Evolutionary conservation across 192 early-diverging fungal genomes (phyloP).

Genomic region (Coemansia furcata): DNA sequence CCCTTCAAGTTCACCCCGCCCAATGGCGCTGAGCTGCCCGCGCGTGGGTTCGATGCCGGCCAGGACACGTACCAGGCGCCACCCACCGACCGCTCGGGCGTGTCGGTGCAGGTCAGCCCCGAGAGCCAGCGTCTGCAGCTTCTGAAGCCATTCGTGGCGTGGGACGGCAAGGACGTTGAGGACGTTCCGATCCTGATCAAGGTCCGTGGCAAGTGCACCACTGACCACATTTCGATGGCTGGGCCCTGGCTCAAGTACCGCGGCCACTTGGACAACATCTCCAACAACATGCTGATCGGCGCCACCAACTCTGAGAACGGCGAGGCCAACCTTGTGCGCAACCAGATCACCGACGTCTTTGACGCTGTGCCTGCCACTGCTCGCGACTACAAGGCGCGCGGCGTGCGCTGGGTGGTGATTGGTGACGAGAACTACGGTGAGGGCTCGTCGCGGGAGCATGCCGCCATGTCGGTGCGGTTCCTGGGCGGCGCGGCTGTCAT

Average conservation of each 20-base stretch:
- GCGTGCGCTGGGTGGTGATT: constrained; percentile 89
- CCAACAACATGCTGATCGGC: constrained; percentile 99
- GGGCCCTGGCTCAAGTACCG: constrained; percentile 93
- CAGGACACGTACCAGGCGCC: constrained; percentile 94
- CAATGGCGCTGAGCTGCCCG: constrained; percentile 83
- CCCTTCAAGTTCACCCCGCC: constrained; percentile 91
- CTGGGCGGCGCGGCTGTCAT: constrained; percentile 92
- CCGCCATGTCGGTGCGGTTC: constrained; percentile 95
- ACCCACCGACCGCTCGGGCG: constrained; percentile 73
- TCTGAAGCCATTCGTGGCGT: constrained; percentile 79
- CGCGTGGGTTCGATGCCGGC: constrained; percentile 92
- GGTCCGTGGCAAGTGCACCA: constrained; percentile 98
- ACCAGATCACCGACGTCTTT: constrained; percentile 70
- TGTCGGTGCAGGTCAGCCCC: constrained; percentile 77
- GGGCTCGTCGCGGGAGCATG: constrained; percentile 98
- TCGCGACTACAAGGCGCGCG: constrained; percentile 89
- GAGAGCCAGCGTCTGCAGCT: constrained; percentile 90
- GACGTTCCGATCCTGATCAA: constrained; percentile 90
- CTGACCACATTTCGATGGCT: constrained; percentile 96
- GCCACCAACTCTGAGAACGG: constrained; percentile 89
- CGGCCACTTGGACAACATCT: constrained; percentile 98
- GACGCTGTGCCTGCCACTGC: constrained; percentile 91
- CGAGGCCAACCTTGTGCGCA: constrained; percentile 72
- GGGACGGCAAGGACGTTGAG: constrained; percentile 86
- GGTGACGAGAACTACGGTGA: constrained; percentile 99